Conservation (phyloP, 2,329 filamentous ascomycete genomes). For the Xylariaceae sp. region DNA sequence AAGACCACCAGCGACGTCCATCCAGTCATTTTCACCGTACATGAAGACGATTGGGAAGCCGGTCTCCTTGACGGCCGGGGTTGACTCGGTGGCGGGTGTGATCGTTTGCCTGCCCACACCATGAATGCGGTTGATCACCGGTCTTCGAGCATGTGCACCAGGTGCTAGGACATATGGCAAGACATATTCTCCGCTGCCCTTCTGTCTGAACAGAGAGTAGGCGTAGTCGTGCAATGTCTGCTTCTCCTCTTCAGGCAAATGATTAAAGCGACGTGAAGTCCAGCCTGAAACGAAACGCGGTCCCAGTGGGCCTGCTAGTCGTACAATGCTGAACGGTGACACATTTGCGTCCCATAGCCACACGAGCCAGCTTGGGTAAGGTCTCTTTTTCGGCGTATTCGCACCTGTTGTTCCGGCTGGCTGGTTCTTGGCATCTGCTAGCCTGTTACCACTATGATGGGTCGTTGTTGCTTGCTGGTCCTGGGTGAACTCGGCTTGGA, state of each 20-base stretch:
- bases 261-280: constrained; percentile 91
- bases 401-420: constrained; percentile 34
- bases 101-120: constrained; percentile 79
- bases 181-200: constrained; percentile 92
- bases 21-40: constrained; percentile 99
- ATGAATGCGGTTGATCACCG: constrained; percentile 86
- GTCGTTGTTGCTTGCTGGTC: constrained; percentile 62
- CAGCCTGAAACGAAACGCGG: constrained; percentile 93
- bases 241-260: constrained; percentile 80
- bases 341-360: constrained; percentile 98
- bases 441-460: constrained; percentile 41
- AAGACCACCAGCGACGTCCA: constrained; percentile 88
- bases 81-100: constrained; percentile 41
- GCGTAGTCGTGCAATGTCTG: constrained; percentile 90
- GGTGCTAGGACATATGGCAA: constrained; percentile 92
- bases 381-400: constrained; percentile 53
- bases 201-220: constrained; percentile 91
- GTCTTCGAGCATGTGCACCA: constrained; percentile 87
- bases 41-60: constrained; percentile 88
- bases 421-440: constrained; percentile 49
- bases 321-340: constrained; percentile 90
- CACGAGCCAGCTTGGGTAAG: constrained; percentile 82
- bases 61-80: constrained; percentile 54
- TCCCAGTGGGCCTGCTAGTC: constrained; percentile 86
- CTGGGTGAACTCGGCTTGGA: constrained; percentile 80